Percentiles rank a stretch among this genome's conserved stretches.
phyloP scores from a whole-genome alignment of 164 flowering plant genomes.

The Annona squamosa region DNA sequence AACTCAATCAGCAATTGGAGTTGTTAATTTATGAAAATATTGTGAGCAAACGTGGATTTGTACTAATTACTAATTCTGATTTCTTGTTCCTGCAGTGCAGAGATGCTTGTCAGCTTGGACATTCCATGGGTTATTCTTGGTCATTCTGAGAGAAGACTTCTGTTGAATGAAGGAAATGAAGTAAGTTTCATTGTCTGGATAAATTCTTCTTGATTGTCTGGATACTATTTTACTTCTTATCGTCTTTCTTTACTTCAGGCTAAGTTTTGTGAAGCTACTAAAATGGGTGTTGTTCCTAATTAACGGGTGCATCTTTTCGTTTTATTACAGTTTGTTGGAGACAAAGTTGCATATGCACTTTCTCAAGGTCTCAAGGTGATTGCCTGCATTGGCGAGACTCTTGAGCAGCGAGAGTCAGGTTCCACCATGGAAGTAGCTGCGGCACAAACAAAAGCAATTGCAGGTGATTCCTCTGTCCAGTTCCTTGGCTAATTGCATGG shows the following conservation, averaged over 20 bases:
- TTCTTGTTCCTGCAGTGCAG: constrained; percentile 44
- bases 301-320: background rate
- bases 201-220: background rate
- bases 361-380: constrained; percentile 72
- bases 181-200: constrained; percentile 21
- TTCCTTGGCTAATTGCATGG: background rate
- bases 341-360: constrained; percentile 81
- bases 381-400: constrained; percentile 84
- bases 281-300: background rate
- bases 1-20: background rate
- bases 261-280: background rate
- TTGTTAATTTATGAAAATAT: background rate
- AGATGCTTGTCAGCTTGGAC: constrained; percentile 73
- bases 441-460: constrained; percentile 77
- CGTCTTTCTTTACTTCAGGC: background rate
- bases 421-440: constrained; percentile 67
- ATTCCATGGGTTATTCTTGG: constrained; percentile 87
- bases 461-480: constrained; percentile 32
- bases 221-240: background rate
- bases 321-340: constrained; percentile 65
- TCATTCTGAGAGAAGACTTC: constrained; percentile 69
- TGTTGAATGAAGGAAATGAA: constrained; percentile 62
- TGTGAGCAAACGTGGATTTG: background rate
- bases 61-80: background rate
- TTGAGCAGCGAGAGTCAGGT: constrained; percentile 81